These are phyloP conservation scores for Alternaria tenuissima DNA, from an alignment of 2,329 filamentous ascomycete genomes.

Conservation along the genomic window DNA sequence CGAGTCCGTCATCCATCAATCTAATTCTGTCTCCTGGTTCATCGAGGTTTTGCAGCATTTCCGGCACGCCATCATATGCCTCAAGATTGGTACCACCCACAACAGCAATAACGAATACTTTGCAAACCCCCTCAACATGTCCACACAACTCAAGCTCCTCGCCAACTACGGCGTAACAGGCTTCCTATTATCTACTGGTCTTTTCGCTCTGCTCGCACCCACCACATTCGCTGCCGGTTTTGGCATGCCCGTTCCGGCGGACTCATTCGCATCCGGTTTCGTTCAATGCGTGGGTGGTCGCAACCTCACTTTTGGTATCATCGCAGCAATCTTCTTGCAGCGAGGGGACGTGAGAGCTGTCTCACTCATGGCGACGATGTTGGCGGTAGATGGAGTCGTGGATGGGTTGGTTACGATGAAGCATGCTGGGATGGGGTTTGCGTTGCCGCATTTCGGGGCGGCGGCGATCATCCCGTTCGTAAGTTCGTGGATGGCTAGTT, in stretches of 20 bases:
- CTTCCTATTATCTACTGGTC: conserved; percentile 23
- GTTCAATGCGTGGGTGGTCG: conserved; percentile 30
- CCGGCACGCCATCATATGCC: not conserved
- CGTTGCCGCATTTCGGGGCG: conserved; percentile 22
- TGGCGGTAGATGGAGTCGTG: conserved; percentile 22
- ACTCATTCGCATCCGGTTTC: conserved; percentile 26
- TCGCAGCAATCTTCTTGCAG: conserved; percentile 15
- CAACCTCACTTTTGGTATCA: conserved; percentile 25
- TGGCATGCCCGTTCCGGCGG: conserved; percentile 20
- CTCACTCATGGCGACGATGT: conserved; percentile 19
- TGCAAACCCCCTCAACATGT: not conserved
- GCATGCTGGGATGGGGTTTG: conserved; percentile 16
- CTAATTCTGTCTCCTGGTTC: not conserved
- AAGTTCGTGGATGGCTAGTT: conserved; percentile 22
- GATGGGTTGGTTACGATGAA: conserved; percentile 22
- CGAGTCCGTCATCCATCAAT: not conserved
- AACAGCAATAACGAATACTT: not conserved
- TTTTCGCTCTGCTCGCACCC: conserved; percentile 16
- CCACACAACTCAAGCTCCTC: conserved; percentile 19
- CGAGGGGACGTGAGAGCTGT: conserved; percentile 14
- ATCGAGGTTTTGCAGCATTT: not conserved
- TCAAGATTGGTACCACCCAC: not conserved
- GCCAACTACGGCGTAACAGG: conserved; percentile 19
- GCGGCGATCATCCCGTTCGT: conserved; percentile 22
- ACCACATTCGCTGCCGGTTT: conserved; percentile 23